Base-by-base conservation (phyloP, 768 basidiomycete genomes). In the Mycena sanguinolenta region DNA sequence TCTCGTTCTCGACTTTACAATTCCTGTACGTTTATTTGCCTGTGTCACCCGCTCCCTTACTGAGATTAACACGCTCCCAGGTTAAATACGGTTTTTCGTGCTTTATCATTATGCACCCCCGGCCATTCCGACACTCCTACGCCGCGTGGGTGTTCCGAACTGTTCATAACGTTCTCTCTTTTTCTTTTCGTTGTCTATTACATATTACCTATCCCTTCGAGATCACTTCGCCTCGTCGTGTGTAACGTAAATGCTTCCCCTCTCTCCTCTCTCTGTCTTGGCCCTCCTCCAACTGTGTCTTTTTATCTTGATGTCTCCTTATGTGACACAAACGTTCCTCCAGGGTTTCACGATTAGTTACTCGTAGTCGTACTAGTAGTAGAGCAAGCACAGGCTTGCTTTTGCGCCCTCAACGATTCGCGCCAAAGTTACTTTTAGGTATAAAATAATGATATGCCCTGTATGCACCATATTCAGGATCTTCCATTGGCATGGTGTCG, bases 401-500 rank as follows among this genome's bases (percentile, higher is more conserved):
- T 54, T 58, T 42, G 12, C 42, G 12, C 44, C 42, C 61, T 66
- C 63, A 63, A 70, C 66, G 70, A 66, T 59, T 65, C 63, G 63
- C 63, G 63, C 69, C 61, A 61, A 61, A 71, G 69, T 70, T 62
- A 55, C 59, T 42, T 71, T 42, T 71, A 71, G 44, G 55, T 70
- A 70, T 19, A 71, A 59, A 66, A 71, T 66, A 71, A 70, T 70
- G 64, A 71, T 61, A 67, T 61, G 66, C 50, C 65, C 49, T 61
- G 25, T 50, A 50, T 50, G 49, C 49, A 50, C 39, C n/a, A n/a
- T n/a, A n/a, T n/a, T n/a, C n/a, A n/a, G n/a, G n/a, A n/a, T n/a
- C n/a, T n/a, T n/a, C n/a, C n/a, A n/a, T n/a, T n/a, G n/a, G n/a
- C n/a, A n/a, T n/a, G n/a, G n/a, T n/a, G n/a, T n/a, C n/a, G n/a